Evolutionary conservation across 1,139 yeast genomes (phyloP).

Genomic region (Kodamaea arcana): DNA sequence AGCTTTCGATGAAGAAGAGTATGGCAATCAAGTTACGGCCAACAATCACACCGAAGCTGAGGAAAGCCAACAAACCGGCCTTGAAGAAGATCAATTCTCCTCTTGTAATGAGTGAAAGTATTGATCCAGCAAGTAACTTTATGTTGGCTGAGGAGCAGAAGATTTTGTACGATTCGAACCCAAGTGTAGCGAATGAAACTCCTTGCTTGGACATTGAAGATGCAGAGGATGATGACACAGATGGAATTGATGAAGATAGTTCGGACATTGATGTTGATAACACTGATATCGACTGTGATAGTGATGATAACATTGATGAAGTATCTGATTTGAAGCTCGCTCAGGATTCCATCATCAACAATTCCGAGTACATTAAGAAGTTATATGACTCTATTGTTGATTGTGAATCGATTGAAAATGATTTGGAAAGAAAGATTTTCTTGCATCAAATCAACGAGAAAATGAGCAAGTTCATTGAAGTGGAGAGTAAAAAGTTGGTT

Average conservation of each 20-base stretch:
- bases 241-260: slow-evolving; percentile 20
- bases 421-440: slow-evolving; percentile 42
- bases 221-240: slow-evolving; percentile 27
- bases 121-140: slow-evolving; percentile 23
- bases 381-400: slow-evolving; percentile 33
- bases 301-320: slow-evolving; percentile 8
- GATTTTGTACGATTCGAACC: slow-evolving; percentile 17
- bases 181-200: neutral
- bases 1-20: slow-evolving; percentile 29
- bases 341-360: slow-evolving; percentile 5
- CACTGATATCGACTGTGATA: slow-evolving; percentile 13
- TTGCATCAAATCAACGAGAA: slow-evolving; percentile 31
- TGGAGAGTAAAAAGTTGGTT: slow-evolving; percentile 32
- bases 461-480: slow-evolving; percentile 29
- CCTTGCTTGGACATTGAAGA: slow-evolving; percentile 17
- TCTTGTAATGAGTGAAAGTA: slow-evolving; percentile 36
- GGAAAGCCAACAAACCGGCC: slow-evolving; percentile 15
- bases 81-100: slow-evolving; percentile 28
- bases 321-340: slow-evolving; percentile 1
- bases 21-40: slow-evolving; percentile 28
- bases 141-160: slow-evolving; percentile 32
- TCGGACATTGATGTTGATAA: slow-evolving; percentile 20
- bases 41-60: slow-evolving; percentile 35
- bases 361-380: slow-evolving; percentile 16
- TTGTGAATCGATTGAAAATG: slow-evolving; percentile 33